A percentile compares a stretch with the other conserved stretches of the same genome.
These are phyloP conservation scores for Wickerhamomyces pijperi DNA, from an alignment of 805 yeast genomes.

Conservation along the genomic window DNA sequence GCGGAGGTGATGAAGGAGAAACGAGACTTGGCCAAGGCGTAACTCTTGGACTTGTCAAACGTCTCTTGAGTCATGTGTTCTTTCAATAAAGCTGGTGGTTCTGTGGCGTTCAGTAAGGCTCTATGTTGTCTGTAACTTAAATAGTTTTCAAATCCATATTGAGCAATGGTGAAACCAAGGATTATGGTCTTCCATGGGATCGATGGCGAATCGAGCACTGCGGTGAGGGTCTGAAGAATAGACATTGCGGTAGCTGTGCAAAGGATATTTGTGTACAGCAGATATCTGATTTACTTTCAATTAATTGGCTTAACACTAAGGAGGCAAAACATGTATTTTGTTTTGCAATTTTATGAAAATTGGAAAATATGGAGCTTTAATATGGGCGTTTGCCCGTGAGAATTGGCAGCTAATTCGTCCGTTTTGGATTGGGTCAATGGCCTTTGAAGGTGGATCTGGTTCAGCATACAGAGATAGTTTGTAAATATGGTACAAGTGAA, in stretches of 20 bases:
- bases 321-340: too few species aligned
- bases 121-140: conserved; percentile 65
- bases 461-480: neutral
- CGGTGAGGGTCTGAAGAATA: conserved; percentile 28
- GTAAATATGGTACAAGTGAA: too few species aligned
- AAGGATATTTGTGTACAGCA: too few species aligned
- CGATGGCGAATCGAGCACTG: conserved; percentile 50
- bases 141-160: conserved; percentile 65
- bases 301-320: too few species aligned
- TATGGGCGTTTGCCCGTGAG: too few species aligned
- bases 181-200: conserved; percentile 76
- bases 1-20: conserved; percentile 50
- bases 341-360: too few species aligned
- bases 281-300: too few species aligned
- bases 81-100: conserved; percentile 60
- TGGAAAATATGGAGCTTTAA: too few species aligned
- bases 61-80: conserved; percentile 63
- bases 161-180: conserved; percentile 62
- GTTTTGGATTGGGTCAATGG: too few species aligned
- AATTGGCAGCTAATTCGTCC: too few species aligned
- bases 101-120: conserved; percentile 39
- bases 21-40: conserved; percentile 67
- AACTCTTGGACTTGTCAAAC: conserved; percentile 64
- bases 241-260: conserved; percentile 7
- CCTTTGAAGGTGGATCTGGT: too few species aligned